Base-by-base conservation (phyloP, 129 eudicot species). In the Chrysanthemum makinoi region DNA sequence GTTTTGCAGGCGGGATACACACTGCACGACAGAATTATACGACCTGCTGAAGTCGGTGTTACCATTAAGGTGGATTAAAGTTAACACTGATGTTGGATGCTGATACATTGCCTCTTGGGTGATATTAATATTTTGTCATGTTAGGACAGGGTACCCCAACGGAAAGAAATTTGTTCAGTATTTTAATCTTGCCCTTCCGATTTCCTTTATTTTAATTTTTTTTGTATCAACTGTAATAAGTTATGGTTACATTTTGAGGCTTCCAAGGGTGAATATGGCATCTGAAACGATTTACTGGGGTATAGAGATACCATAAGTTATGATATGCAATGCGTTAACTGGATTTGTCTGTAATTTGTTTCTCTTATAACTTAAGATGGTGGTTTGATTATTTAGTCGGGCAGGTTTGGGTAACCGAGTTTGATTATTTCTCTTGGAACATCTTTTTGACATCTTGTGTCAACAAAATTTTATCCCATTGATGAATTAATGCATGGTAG, bases 31-130 rank as follows among this genome's bases (percentile, higher is more conserved):
- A 82, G 96, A 54, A 72, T 88, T 20, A 77, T 91, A 60, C 83
- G 98, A 39, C 96, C 96, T 18, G 98, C 98, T 14, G 98, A 91
- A 84, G 98, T 91, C 33, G 96, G 96, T 20, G 98, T 91, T 59
- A 88, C 89, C 10, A 75, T 70, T 18, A 82, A 82, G 11, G 76
- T 66, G 12, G 87, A 88, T 62, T 81, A 73, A 48, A 39, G 57
- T 61, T 71, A 85, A 53, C 59, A 73, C 75, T 16, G 20, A 58
- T 54, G n/a, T 65, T 16, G 54, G 72, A 54, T 65, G 26, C 14
- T 15, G 52, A 70, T 7, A 13, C 15, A 14, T 74, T 6, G 12
- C 53, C 15, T 7, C 1, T 35, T 48, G 63, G 28, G 63, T 72
- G 16, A 48, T 62, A 52, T 15, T n/a, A 5, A 24, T 26, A 46